phyloP scores from a whole-genome alignment of 2,329 filamentous ascomycete genomes.

The Sclerotinia sclerotiorum region DNA sequence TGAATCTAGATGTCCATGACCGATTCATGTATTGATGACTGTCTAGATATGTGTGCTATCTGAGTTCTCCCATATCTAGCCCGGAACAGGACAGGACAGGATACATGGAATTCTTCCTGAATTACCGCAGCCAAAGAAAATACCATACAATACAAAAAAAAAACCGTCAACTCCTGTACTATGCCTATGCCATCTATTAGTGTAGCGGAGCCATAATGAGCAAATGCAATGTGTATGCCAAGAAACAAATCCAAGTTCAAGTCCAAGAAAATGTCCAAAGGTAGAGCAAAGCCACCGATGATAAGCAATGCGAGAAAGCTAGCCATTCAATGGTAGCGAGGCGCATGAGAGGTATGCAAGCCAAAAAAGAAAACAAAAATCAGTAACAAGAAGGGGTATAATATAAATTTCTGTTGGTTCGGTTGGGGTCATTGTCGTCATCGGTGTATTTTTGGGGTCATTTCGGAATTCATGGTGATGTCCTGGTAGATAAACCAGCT shows the following conservation, averaged over 20 bases:
- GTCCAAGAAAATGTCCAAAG: conserved; percentile 18
- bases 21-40: background rate
- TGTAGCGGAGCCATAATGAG: conserved; percentile 4
- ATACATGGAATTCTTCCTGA: background rate
- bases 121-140: background rate
- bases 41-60: conserved; percentile 1
- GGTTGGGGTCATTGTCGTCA: conserved; percentile 10
- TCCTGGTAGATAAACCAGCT: conserved; percentile 3
- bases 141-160: background rate
- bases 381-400: conserved; percentile 19
- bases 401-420: conserved; percentile 6
- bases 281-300: background rate
- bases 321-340: conserved; percentile 6
- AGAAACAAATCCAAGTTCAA: conserved; percentile 19
- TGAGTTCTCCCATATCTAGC: background rate
- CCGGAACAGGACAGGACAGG: background rate
- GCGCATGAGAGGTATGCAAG: background rate
- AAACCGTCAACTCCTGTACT: conserved; percentile 17
- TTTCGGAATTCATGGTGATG: conserved; percentile 4
- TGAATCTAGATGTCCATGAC: background rate
- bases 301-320: background rate
- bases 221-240: conserved; percentile 16
- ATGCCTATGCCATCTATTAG: background rate
- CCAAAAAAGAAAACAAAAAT: background rate
- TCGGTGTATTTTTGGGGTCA: conserved; percentile 6